A percentile compares a stretch with the other conserved stretches of the same genome.
These are phyloP conservation scores for Trichoderma endophyticum DNA, from an alignment of 2,329 filamentous ascomycete species.

Conservation along the genomic window DNA sequence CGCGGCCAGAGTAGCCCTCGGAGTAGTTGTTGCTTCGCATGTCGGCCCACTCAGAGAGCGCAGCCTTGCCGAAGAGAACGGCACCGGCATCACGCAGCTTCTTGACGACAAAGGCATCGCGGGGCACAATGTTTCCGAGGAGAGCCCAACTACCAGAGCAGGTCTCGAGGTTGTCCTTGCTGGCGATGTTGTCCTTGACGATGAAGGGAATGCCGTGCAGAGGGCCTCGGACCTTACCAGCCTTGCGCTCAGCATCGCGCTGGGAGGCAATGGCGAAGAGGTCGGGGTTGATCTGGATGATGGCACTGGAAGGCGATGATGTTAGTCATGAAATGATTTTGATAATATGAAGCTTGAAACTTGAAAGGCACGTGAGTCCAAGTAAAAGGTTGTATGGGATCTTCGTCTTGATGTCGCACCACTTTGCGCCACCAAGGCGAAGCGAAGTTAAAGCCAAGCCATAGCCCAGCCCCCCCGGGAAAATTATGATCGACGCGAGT, in stretches of 20 bases:
- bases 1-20: conserved; percentile 63
- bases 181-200: conserved; percentile 71
- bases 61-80: conserved; percentile 67
- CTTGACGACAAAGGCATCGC: conserved; percentile 63
- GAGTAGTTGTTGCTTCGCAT: conserved; percentile 67
- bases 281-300: conserved; percentile 69
- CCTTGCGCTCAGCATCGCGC: conserved; percentile 58
- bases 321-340: not conserved
- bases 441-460: not conserved
- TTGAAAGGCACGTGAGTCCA: not conserved
- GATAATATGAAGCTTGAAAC: not conserved
- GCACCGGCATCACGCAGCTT: conserved; percentile 63
- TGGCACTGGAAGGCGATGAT: conserved; percentile 37
- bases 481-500: not conserved
- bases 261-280: conserved; percentile 56
- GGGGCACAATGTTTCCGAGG: conserved; percentile 61
- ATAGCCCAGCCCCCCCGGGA: not conserved
- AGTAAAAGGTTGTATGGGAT: not conserved
- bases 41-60: conserved; percentile 70
- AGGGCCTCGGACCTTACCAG: conserved; percentile 57
- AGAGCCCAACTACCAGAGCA: conserved; percentile 69
- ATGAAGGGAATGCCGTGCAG: conserved; percentile 74
- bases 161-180: conserved; percentile 68
- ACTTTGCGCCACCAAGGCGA: not conserved
- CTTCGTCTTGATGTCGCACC: not conserved